Conservation (phyloP, 2,329 filamentous ascomycete species). For the Incumbomyces delicatus region DNA sequence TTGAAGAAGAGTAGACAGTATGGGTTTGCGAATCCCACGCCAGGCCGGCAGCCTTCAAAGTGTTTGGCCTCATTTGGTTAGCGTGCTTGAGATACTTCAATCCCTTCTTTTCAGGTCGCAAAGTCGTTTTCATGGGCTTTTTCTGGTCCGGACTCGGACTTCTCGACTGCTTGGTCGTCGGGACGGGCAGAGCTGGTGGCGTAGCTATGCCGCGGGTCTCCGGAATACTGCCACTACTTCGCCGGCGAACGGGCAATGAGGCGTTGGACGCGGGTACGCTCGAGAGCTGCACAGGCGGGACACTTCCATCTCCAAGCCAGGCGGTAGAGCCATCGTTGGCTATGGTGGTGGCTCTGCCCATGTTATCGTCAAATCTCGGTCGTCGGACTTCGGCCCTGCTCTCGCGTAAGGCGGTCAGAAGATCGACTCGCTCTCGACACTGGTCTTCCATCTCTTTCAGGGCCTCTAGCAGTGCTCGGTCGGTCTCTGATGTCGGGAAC, state of each 20-base stretch:
- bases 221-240: background rate
- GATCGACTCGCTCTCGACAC: conserved; percentile 84
- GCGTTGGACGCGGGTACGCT: conserved; percentile 51
- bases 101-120: conserved; percentile 40
- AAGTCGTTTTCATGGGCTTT: conserved; percentile 49
- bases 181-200: conserved; percentile 25
- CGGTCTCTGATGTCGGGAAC: conserved; percentile 66
- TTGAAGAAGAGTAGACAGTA: conserved; percentile 11
- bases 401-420: conserved; percentile 69
- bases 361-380: conserved; percentile 11
- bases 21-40: conserved; percentile 43
- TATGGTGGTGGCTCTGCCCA: background rate
- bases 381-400: conserved; percentile 40
- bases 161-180: conserved; percentile 39
- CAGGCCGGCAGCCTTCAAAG: conserved; percentile 53
- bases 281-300: conserved; percentile 66
- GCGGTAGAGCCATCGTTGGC: conserved; percentile 20
- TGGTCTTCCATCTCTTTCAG: conserved; percentile 75
- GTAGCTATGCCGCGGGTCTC: background rate
- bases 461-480: conserved; percentile 71
- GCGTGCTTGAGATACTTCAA: conserved; percentile 37
- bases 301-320: conserved; percentile 71
- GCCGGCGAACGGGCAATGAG: conserved; percentile 18
- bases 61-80: conserved; percentile 40
- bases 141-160: conserved; percentile 52